Base-by-base conservation (phyloP, 768 basidiomycete species). In the Boletus sp. region DNA sequence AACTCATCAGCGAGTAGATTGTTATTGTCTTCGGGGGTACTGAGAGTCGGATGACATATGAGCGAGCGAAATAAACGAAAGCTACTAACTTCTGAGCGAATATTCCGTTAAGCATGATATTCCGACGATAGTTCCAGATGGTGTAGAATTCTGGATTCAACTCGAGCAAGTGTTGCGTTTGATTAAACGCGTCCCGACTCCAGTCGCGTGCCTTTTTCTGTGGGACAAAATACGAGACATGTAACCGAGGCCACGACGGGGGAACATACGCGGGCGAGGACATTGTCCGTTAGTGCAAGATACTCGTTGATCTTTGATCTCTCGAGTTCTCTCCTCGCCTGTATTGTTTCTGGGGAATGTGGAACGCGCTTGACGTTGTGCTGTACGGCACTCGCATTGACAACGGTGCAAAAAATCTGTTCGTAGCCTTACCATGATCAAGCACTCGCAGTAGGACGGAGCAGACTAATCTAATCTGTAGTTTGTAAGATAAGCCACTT, bases 61-160 rank as follows among this genome's bases (percentile, higher is more conserved):
- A 47, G 42, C 19, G 15, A 11, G 42, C 13, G 15, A 32, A 30
- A 38, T 8, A 34, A n/a, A 13, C 17, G 17, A 39, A 27, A 14
- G 7, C 51, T 3, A 30, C 77, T 46, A 54, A 92, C 93, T 82
- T 82, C 13, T 70, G 65, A 10, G 80, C 79, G 59, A 96, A 93
- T 42, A 90, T 69, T 3, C 88, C 88, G 23, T 83, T 74, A 38
- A 85, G 66, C 19, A 96, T 72, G 56, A 97, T 93, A 50, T 82
- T 78, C 32, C 96, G 78, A 43, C 97, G 80, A 72, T 93, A 95
- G 71, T 97, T 96, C 97, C 97, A 98, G 35, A 90, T 75, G 2
- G 96, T 95, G 70, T 97, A 97, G 67, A 93, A 93, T 72, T 99
- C 97, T 3, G 96, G 94, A 66, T 98, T 98, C 39, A 88, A 62